These are phyloP conservation scores for Clonostachys byssicola DNA, from an alignment of 2,329 filamentous ascomycete species.

Conservation along the genomic window DNA sequence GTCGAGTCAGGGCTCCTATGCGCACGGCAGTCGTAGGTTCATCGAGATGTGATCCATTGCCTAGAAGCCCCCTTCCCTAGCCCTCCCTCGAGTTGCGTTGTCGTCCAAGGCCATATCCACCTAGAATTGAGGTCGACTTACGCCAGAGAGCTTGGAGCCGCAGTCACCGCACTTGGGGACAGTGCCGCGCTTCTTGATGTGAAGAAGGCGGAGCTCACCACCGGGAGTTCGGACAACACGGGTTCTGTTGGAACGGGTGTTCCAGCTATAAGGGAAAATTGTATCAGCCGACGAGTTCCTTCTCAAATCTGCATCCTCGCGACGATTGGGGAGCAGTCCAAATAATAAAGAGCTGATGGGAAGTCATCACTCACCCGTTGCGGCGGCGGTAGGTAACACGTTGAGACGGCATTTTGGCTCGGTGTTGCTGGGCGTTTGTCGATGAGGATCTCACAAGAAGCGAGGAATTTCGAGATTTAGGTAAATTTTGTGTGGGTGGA, in stretches of 20 bases:
- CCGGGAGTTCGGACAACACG: slow-evolving; percentile 95
- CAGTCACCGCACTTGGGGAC: slow-evolving; percentile 99
- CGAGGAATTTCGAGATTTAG: slow-evolving; percentile 35
- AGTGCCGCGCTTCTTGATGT: slow-evolving; percentile 99
- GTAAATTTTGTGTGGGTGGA: slow-evolving; percentile 36
- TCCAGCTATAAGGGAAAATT: slow-evolving; percentile 63
- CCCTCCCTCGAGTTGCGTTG: not conserved
- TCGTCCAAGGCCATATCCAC: not conserved
- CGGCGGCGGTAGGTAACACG: slow-evolving; percentile 69
- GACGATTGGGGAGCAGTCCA: too few relatives aligned
- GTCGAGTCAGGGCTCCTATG: too few relatives aligned
- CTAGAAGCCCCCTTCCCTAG: not conserved
- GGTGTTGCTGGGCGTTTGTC: slow-evolving; percentile 22
- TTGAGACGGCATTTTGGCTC: slow-evolving; percentile 54
- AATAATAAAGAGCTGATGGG: not conserved
- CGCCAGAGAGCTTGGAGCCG: slow-evolving; percentile 93
- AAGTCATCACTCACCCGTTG: slow-evolving; percentile 63
- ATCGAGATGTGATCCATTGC: not conserved
- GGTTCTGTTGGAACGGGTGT: slow-evolving; percentile 96
- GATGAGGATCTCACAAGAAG: slow-evolving; percentile 27
- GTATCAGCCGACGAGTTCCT: too few relatives aligned
- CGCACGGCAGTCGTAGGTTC: not conserved
- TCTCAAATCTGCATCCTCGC: too few relatives aligned
- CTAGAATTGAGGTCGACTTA: slow-evolving; percentile 55
- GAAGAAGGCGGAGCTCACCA: slow-evolving; percentile 90